Conservation (phyloP, 805 yeast species). For the Wickerhamomyces bisporus region DNA sequence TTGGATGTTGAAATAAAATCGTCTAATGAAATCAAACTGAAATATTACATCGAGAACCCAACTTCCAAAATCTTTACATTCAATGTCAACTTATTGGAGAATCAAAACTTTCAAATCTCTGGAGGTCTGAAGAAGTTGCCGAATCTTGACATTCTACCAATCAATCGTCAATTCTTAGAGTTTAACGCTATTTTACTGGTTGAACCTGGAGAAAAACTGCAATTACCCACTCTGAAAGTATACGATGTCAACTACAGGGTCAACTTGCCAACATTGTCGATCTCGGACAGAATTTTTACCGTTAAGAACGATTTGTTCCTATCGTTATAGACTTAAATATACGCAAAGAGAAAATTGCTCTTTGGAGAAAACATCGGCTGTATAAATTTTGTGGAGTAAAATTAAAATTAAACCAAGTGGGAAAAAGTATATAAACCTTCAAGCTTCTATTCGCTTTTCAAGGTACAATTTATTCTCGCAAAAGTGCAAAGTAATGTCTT, state of each 20-base stretch:
- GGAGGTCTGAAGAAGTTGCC: slow-evolving; percentile 25
- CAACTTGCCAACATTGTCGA: slow-evolving; percentile 47
- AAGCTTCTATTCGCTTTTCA: too few relatives aligned
- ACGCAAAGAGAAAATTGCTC: too few relatives aligned
- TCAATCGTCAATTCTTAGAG: slow-evolving; percentile 40
- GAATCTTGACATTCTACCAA: slow-evolving; percentile 47
- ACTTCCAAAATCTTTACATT: slow-evolving; percentile 66
- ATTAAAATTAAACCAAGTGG: too few relatives aligned
- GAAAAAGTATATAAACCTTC: too few relatives aligned
- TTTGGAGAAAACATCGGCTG: too few relatives aligned
- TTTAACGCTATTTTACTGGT: slow-evolving; percentile 26
- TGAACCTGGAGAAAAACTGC: slow-evolving; percentile 16
- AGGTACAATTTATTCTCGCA: background rate
- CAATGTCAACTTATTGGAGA: slow-evolving; percentile 39
- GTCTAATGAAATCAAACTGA: slow-evolving; percentile 27
- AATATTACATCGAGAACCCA: slow-evolving; percentile 66
- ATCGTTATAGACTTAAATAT: background rate
- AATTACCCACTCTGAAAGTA: slow-evolving; percentile 58
- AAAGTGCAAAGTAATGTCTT: slow-evolving; percentile 8
- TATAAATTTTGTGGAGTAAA: too few relatives aligned
- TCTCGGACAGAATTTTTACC: slow-evolving; percentile 25
- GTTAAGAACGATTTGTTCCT: slow-evolving; percentile 25
- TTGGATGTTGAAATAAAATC: slow-evolving; percentile 30
- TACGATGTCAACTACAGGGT: slow-evolving; percentile 68
- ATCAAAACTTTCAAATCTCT: slow-evolving; percentile 30